These are phyloP conservation scores for Vachellia collinsii DNA, from an alignment of 306 rosid species.

Conservation along the genomic window DNA sequence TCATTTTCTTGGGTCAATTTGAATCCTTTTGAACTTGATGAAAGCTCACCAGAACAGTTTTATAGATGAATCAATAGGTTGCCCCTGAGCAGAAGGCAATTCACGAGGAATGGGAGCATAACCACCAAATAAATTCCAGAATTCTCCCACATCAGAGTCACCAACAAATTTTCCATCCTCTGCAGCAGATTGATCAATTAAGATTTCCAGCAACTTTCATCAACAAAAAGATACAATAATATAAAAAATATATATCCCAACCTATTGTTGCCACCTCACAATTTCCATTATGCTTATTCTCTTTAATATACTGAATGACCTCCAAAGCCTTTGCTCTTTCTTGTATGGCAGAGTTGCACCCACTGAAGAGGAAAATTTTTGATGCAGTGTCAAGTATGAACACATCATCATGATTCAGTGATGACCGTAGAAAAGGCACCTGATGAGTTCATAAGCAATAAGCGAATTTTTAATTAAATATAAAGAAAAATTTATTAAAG, in stretches of 20 bases:
- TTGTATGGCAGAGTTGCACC: conserved; percentile 90
- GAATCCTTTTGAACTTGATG: background rate
- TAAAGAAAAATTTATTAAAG: background rate
- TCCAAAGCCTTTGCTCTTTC: conserved; percentile 97
- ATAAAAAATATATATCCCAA: conserved; percentile 44
- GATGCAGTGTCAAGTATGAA: conserved; percentile 93
- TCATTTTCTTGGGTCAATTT: background rate
- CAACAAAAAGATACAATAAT: conserved; percentile 16
- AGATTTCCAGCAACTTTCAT: conserved; percentile 35
- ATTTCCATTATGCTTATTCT: conserved; percentile 75
- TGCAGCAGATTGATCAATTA: conserved; percentile 47
- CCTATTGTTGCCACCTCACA: conserved; percentile 92
- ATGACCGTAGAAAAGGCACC: conserved; percentile 91
- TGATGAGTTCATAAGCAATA: conserved; percentile 39
- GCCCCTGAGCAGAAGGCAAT: conserved; percentile 55
- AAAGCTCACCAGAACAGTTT: conserved; percentile 39
- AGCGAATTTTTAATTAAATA: conserved; percentile 29
- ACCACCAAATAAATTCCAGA: conserved; percentile 98
- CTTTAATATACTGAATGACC: conserved; percentile 89
- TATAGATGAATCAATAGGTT: conserved; percentile 45
- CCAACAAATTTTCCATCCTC: conserved; percentile 99
- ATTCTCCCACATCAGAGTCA: conserved; percentile 92
- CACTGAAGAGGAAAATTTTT: conserved; percentile 88
- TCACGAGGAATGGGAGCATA: conserved; percentile 94
- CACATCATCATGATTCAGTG: conserved; percentile 85